Evolutionary conservation across 257 asterid species (phyloP).

Genomic region (Penstemon barbatus): DNA sequence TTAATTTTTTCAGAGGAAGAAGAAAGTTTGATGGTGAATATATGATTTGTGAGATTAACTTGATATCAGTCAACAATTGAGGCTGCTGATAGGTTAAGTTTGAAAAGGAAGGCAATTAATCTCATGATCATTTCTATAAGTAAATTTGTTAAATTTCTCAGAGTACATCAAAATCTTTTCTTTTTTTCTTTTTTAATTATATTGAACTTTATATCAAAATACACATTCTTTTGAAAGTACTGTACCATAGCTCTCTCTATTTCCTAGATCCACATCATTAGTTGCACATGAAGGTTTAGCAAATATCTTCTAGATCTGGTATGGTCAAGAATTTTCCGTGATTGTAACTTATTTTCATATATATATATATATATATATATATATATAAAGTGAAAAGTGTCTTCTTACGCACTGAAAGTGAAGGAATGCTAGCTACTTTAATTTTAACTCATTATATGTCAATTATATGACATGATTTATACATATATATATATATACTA

Average conservation of each 20-base stretch:
- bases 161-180: slow-evolving; percentile 32
- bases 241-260: neutral
- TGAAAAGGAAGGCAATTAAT: slow-evolving; percentile 34
- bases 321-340: neutral
- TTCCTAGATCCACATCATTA: neutral
- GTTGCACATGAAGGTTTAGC: neutral
- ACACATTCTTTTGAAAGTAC: slow-evolving; percentile 22
- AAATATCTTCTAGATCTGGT: neutral
- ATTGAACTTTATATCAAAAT: slow-evolving; percentile 22
- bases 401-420: slow-evolving; percentile 69
- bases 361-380: neutral
- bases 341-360: slow-evolving; percentile 36
- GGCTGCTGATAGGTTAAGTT: slow-evolving; percentile 48
- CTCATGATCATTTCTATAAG: slow-evolving; percentile 38
- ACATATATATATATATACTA: slow-evolving; percentile 26
- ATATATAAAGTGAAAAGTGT: slow-evolving; percentile 73
- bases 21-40: slow-evolving; percentile 29
- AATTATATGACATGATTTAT: slow-evolving; percentile 31
- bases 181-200: too few species aligned
- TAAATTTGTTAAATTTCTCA: slow-evolving; percentile 23
- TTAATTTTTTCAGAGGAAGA: slow-evolving; percentile 23
- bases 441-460: slow-evolving; percentile 35
- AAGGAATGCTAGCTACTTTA: slow-evolving; percentile 46
- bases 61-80: slow-evolving; percentile 55
- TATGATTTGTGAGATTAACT: slow-evolving; percentile 43